phyloP scores from a whole-genome alignment of 2,329 filamentous ascomycete genomes.

The Karstenula rhodostoma region DNA sequence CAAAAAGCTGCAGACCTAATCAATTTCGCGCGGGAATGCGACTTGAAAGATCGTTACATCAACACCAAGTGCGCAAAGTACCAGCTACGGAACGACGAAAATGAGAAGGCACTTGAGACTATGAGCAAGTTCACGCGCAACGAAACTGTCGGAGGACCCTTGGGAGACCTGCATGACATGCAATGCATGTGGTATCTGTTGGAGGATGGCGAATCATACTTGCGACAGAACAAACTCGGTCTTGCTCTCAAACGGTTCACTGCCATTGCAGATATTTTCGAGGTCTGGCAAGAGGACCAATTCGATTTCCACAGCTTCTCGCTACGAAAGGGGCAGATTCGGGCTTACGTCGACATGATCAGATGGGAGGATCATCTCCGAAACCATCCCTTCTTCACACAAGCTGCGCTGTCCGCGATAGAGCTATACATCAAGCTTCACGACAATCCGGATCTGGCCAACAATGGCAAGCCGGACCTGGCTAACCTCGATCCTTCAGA shows the following conservation, averaged over 20 bases:
- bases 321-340: conserved; percentile 92
- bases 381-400: conserved; percentile 91
- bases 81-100: conserved; percentile 90
- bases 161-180: conserved; percentile 95
- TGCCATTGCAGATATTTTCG: conserved; percentile 88
- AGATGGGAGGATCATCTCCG: conserved; percentile 92
- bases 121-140: conserved; percentile 95
- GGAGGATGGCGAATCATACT: conserved; percentile 90
- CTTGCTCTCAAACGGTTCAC: conserved; percentile 93
- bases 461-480: conserved; percentile 68
- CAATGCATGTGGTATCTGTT: conserved; percentile 97
- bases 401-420: conserved; percentile 82
- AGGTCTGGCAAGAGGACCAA: conserved; percentile 97
- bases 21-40: conserved; percentile 84
- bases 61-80: conserved; percentile 99
- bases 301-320: conserved; percentile 99
- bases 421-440: conserved; percentile 80
- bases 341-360: conserved; percentile 95
- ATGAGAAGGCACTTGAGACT: conserved; percentile 82
- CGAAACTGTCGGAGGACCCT: conserved; percentile 84
- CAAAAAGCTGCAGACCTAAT: conserved; percentile 84
- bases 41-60: conserved; percentile 93
- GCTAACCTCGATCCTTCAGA: conserved; percentile 66
- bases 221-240: conserved; percentile 81
- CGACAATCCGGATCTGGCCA: conserved; percentile 74